Conservation (phyloP, 164 flowering plant genomes). For the Vitis rotundifolia region DNA sequence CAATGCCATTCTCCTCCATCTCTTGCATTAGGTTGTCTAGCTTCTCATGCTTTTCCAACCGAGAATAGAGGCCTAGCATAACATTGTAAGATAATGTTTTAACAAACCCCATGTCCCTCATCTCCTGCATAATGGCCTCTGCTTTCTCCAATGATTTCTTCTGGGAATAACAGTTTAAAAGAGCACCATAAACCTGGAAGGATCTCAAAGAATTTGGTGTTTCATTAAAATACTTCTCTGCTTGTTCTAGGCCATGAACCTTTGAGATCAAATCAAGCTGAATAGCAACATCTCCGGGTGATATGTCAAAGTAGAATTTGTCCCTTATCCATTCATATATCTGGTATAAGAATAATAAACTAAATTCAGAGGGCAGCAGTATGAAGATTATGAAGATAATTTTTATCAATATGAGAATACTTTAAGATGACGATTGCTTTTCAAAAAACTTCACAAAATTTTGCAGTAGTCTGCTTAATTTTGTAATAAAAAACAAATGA, state of each 20-base stretch:
- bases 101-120: conserved; percentile 27
- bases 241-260: conserved; percentile 33
- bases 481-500: no score
- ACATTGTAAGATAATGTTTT: conserved; percentile 29
- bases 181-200: conserved; percentile 28
- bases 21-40: conserved; percentile 28
- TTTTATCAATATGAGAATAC: no score
- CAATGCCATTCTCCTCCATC: conserved; percentile 31
- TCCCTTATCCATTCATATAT: conserved; percentile 36
- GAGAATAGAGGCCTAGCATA: conserved; percentile 34
- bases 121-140: conserved; percentile 29
- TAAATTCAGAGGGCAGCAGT: not conserved
- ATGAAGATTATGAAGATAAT: no score
- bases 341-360: conserved; percentile 15
- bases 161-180: conserved; percentile 33
- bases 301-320: not conserved
- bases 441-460: not conserved
- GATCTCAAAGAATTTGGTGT: conserved; percentile 14
- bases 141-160: conserved; percentile 30
- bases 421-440: no score
- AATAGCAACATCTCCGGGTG: conserved; percentile 24
- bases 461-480: not conserved
- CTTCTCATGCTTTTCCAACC: conserved; percentile 23
- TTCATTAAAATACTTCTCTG: conserved; percentile 31
- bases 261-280: conserved; percentile 33